Base-by-base conservation (phyloP, 345 rosid species). In the Rubroshorea leprosula region DNA sequence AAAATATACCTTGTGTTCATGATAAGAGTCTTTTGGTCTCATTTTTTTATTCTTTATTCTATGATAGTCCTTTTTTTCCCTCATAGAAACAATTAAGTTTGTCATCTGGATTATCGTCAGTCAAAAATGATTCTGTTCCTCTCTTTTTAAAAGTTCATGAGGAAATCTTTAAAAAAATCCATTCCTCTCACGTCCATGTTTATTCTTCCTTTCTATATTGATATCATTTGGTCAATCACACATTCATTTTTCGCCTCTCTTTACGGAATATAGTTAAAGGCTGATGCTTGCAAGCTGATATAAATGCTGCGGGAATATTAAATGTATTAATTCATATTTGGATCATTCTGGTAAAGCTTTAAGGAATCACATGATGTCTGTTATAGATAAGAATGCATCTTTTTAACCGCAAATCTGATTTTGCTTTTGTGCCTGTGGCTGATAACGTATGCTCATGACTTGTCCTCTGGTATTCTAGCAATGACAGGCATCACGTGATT, bases 321-420 rank as follows among this genome's bases (percentile, higher is more conserved):
- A 35, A 35, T 6, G 41, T 6, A 35, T 35, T 35, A 35, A 1
- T 6, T 35, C 41, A 13, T 6, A 6, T 35, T 35, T 35, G 1
- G 41, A 4, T 13, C 1, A 6, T 35, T 6, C 41, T 35, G 41
- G 11, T 35, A 55, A 35, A 35, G 12, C 41, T 35, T 35, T n/a
- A n/a, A 35, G 41, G 41, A 35, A 35, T 55, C 61, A 38, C 60
- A 19, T 23, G 49, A 18, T 57, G 18, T 62, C 54, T 26, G 27
- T 41, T 35, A 16, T 23, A 35, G 26, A 5, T 4, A 12, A 17
- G 49, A 47, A 48, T 70, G 35, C 48, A 17, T 51, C 19, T 39
- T 41, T 54, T 35, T 8, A 35, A 35, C 41, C 21, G 20, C 54
- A 41, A 53, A 44, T 44, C 14, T 41, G 44, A 25, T 13, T 23